phyloP scores from a whole-genome alignment of 257 asterid genomes.

The Avicennia marina region DNA sequence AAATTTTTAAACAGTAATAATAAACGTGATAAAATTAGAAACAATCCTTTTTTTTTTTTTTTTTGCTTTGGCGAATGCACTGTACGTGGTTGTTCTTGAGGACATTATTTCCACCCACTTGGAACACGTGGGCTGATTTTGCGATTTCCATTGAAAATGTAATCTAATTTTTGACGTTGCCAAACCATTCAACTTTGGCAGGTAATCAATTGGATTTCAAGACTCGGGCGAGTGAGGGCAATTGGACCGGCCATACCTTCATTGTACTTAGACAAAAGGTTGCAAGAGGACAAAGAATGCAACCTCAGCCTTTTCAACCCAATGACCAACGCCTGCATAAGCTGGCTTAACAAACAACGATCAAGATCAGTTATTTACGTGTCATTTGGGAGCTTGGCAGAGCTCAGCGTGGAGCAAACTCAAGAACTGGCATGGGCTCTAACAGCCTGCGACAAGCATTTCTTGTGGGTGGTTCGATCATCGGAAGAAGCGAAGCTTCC shows the following conservation, averaged over 20 bases:
- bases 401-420: background rate
- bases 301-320: conserved; percentile 14
- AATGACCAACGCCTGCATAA: background rate
- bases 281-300: conserved; percentile 15
- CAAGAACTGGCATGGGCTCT: conserved; percentile 20
- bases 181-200: no score
- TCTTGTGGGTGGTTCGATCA: conserved; percentile 27
- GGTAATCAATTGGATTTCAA: conserved; percentile 12
- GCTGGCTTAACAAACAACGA: conserved; percentile 16
- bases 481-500: conserved; percentile 15
- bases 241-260: conserved; percentile 25
- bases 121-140: no score
- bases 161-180: no score
- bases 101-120: no score
- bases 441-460: conserved; percentile 1
- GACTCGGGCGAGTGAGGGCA: conserved; percentile 7
- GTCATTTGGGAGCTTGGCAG: conserved; percentile 21
- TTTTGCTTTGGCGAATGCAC: no score
- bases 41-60: no score
- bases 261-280: conserved; percentile 13
- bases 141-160: no score
- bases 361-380: conserved; percentile 14
- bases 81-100: no score
- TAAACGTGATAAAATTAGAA: no score
- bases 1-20: no score